Base-by-base conservation (phyloP, 2,329 filamentous ascomycete genomes). In the Pseudodiploospora longispora region DNA sequence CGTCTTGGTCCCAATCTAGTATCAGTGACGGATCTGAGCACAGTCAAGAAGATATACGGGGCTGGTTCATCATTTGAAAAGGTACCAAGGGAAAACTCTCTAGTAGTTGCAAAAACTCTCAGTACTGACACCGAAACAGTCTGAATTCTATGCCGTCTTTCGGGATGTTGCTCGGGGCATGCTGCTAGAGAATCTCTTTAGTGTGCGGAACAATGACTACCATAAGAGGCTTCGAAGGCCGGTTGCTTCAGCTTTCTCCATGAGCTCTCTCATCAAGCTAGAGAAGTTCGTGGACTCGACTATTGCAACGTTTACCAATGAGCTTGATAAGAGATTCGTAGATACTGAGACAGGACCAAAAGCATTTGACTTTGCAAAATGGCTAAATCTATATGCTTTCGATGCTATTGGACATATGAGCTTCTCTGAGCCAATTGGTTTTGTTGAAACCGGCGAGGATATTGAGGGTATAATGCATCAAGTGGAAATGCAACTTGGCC, bases 11-110 rank as follows among this genome's bases (percentile, higher is more conserved):
- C 87, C 1, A 89, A 89, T 50, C 69, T 69, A 0, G 63, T 93
- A 1, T 87, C 83, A 0, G 88, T 93, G 55, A 76, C 83, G 3
- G 76, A 87, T 51, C 85, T 86, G 0, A 76, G 76, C 47, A 84
- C 85, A 0, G 69, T 91, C 52, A 87, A 85, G 63, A 68, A 70
- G 9, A 90, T 93, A 38, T 94, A 93, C 59, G 86, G 86, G 0
- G 64, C 91, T 37, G 91, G 90, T 60, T 90, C 90, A 62, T 85
- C 85, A 0, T 85, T 88, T 53, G 67, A 76, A 38, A 93, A 93
- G 76, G 85, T 85, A 62, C 3, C 32, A 2, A 0, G 2, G 3
- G 66, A 72, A 41, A 88, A 89, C 74, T 80, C 19, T 19, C 19
- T 19, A 19, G 19, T 19, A 19, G 19, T 19, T 19, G 19, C 19